Conservation (phyloP, 1,284 basidiomycete genomes). For the Rhodotorula sp. region DNA sequence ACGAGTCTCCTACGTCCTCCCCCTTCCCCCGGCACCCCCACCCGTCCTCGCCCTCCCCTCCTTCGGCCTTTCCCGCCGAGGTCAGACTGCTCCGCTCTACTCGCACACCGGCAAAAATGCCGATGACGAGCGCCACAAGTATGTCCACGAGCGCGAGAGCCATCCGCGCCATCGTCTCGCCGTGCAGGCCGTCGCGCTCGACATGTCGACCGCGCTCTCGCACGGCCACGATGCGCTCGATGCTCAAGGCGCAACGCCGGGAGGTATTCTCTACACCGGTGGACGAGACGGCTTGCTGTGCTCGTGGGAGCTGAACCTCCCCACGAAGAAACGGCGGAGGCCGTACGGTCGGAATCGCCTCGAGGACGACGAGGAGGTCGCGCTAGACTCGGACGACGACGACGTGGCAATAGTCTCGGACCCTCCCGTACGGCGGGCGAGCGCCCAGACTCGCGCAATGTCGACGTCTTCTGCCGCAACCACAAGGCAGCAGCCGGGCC, state of each 20-base stretch:
- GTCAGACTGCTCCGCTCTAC: constrained; percentile 36
- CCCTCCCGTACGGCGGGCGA: constrained; percentile 18
- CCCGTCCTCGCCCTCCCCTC: constrained; percentile 72
- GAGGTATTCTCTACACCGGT: constrained; percentile 90
- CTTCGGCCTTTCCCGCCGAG: constrained; percentile 54
- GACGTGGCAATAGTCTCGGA: constrained; percentile 1
- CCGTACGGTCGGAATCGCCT: constrained; percentile 47
- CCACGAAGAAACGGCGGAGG: constrained; percentile 54
- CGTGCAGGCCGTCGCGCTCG: constrained; percentile 79
- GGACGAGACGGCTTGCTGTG: constrained; percentile 89
- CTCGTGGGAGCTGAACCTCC: constrained; percentile 82
- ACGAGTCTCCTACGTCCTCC: constrained; percentile 83
- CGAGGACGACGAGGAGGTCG: constrained; percentile 46
- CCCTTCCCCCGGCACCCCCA: constrained; percentile 63
- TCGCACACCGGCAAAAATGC: constrained; percentile 32
- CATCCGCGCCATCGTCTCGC: constrained; percentile 84
- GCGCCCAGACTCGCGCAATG: not conserved
- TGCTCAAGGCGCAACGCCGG: constrained; percentile 55
- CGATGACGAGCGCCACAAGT: constrained; percentile 19
- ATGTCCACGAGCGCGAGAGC: constrained; percentile 15
- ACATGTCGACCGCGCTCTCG: constrained; percentile 71
- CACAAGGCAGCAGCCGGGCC: not conserved
- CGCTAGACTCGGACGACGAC: constrained; percentile 50
- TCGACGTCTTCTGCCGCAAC: constrained; percentile 18
- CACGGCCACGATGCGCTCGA: constrained; percentile 52